Evolutionary conservation across 306 rosid species (phyloP).

Genomic region (Lathyrus tuberosus): DNA sequence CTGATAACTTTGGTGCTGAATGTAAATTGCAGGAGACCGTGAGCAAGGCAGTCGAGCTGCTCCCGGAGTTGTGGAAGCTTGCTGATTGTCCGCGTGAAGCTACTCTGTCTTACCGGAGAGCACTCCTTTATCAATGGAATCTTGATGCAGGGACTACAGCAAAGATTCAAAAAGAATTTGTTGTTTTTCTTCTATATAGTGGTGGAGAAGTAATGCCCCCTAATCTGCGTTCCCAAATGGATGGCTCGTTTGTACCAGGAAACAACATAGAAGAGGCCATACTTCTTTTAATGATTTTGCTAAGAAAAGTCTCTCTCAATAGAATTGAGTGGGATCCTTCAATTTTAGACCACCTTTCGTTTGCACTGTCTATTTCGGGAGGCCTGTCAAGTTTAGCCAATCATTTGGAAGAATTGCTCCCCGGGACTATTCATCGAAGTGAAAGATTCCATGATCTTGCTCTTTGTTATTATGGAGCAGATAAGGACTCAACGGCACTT

Average conservation of each 20-base stretch:
- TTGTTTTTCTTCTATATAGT: constrained; percentile 74
- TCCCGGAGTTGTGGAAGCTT: constrained; percentile 87
- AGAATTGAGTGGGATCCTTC: constrained; percentile 97
- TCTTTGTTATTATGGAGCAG: constrained; percentile 79
- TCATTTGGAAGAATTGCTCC: constrained; percentile 76
- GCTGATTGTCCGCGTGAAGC: constrained; percentile 77
- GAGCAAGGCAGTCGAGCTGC: constrained; percentile 71
- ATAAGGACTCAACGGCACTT: constrained; percentile 64
- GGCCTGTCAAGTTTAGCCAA: constrained; percentile 70
- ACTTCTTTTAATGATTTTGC: constrained; percentile 81
- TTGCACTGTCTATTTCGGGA: constrained; percentile 84
- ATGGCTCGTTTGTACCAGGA: constrained; percentile 74
- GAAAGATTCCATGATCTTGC: constrained; percentile 65
- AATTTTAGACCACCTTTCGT: constrained; percentile 85
- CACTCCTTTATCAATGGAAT: constrained; percentile 80
- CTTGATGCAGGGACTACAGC: constrained; percentile 63
- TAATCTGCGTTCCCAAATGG: constrained; percentile 81
- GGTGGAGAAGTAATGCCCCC: constrained; percentile 86
- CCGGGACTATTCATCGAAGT: constrained; percentile 57
- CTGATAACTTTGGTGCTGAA: constrained; percentile 76
- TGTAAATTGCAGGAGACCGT: constrained; percentile 97
- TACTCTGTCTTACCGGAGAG: constrained; percentile 71
- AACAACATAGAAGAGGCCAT: constrained; percentile 92
- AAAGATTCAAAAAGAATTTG: constrained; percentile 79
- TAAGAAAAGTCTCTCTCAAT: constrained; percentile 64